phyloP scores from a whole-genome alignment of 148 eudicot genomes.

The Arbutus unedo region DNA sequence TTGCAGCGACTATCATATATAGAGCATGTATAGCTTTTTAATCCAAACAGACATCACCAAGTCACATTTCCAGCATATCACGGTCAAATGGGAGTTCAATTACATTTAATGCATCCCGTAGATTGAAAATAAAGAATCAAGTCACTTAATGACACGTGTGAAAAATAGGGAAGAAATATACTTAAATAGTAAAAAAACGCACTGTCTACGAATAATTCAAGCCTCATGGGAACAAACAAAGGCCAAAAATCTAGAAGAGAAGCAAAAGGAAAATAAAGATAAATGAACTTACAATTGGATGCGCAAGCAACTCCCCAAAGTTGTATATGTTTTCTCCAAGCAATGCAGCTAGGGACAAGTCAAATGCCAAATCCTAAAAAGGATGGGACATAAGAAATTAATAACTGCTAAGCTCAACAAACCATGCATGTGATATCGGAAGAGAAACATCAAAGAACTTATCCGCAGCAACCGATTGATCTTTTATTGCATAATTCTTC shows the following conservation, averaged over 20 bases:
- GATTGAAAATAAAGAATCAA: conserved; percentile 1
- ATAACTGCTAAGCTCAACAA: neutral
- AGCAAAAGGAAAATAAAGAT: neutral
- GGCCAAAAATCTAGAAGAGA: neutral
- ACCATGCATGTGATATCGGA: conserved; percentile 14
- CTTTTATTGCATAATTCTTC: neutral
- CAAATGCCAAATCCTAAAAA: conserved; percentile 88
- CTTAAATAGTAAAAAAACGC: neutral
- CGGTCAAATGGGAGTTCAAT: neutral
- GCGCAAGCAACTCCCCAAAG: conserved; percentile 97
- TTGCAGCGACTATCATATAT: neutral
- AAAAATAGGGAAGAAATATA: neutral
- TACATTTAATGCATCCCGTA: neutral
- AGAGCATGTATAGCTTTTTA: neutral
- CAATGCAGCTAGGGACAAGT: conserved; percentile 77
- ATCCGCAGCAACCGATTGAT: neutral
- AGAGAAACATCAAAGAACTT: conserved; percentile 7
- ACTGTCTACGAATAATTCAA: neutral
- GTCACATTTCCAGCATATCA: neutral
- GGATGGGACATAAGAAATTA: conserved; percentile 16
- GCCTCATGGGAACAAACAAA: neutral
- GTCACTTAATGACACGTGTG: neutral
- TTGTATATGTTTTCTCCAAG: conserved; percentile 97
- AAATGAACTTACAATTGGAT: conserved; percentile 77
- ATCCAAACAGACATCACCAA: neutral